Evolutionary conservation across 345 rosid species (phyloP), one percentile per base, ranked within the genome.

Genomic region (Eucalyptus sp.): DNA sequence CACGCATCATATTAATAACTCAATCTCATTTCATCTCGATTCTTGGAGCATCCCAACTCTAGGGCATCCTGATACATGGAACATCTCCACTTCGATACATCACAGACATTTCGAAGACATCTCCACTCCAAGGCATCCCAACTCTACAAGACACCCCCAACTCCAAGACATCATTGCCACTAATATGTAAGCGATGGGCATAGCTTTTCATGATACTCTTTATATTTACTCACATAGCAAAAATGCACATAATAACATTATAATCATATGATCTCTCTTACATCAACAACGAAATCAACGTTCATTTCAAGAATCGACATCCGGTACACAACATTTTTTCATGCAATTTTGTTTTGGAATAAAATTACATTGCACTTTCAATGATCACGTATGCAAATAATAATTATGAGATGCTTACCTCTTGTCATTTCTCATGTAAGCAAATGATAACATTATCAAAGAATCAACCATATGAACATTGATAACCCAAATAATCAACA

Each of bases 301-400:
- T 6, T 25, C 1, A 0, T 60, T 60, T 60, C 2, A 60, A 60
- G 0, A 27, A 60, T 12, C 0, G 14, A 27, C 31, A 60, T 60
- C 0, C 0, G 2, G 8, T 27, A 25, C 15, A 60, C 31, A 60
- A 27, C 15, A 60, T 60, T 27, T 12, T 60, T 25, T 25, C n/a
- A 60, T 60, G n/a, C 31, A 60, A 60, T 25, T 60, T 27, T 25
- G 29, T 60, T 60, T 27, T 27, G 8, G 29, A 12, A 60, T 5
- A 60, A 12, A 60, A 60, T 60, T 10, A 60, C 31, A 27, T 27
- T 25, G 66, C 66, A 25, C n/a, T 60, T 27, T 27, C n/a, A 60
- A 60, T 60, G 66, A 25, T 25, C 31, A 0, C n/a, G 5, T 60
- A 27, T 0, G 0, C 3, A 0, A 4, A 22, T 22, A 56, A 24